These are phyloP conservation scores for Blastobotrys peoriensis DNA, from an alignment of 805 yeast species.

Conservation along the genomic window DNA sequence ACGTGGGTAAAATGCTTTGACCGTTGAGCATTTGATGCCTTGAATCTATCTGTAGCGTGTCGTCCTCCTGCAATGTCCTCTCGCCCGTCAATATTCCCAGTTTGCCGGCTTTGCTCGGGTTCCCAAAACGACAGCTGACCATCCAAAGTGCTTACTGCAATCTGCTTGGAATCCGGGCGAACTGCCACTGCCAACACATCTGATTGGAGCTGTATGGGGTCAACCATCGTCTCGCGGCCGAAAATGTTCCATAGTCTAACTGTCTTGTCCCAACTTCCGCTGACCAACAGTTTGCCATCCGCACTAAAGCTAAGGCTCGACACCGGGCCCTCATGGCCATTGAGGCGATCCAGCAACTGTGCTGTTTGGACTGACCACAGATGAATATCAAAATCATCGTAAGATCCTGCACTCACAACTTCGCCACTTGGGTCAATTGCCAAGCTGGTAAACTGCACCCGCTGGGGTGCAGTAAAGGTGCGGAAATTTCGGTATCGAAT, in stretches of 20 bases:
- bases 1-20: slow-evolving; percentile 79
- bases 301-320: slow-evolving; percentile 80
- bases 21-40: slow-evolving; percentile 72
- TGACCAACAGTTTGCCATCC: slow-evolving; percentile 64
- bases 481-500: slow-evolving; percentile 89
- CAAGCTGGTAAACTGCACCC: slow-evolving; percentile 78
- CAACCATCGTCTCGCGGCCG: slow-evolving; percentile 79
- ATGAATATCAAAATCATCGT: slow-evolving; percentile 82
- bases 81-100: slow-evolving; percentile 77
- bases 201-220: slow-evolving; percentile 78
- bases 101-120: slow-evolving; percentile 71
- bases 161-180: slow-evolving; percentile 89
- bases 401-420: slow-evolving; percentile 89
- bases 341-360: slow-evolving; percentile 75
- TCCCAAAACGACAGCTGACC: slow-evolving; percentile 86
- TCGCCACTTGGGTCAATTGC: slow-evolving; percentile 98
- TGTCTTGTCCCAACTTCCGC: slow-evolving; percentile 96
- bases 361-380: slow-evolving; percentile 98
- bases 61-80: slow-evolving; percentile 86
- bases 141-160: slow-evolving; percentile 82
- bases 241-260: slow-evolving; percentile 90
- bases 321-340: slow-evolving; percentile 96
- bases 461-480: slow-evolving; percentile 84
- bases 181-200: slow-evolving; percentile 79
- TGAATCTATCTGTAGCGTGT: slow-evolving; percentile 72